Evolutionary conservation across 2,329 filamentous ascomycete species (phyloP).

Genomic region (Blastomyces emzantsi): DNA sequence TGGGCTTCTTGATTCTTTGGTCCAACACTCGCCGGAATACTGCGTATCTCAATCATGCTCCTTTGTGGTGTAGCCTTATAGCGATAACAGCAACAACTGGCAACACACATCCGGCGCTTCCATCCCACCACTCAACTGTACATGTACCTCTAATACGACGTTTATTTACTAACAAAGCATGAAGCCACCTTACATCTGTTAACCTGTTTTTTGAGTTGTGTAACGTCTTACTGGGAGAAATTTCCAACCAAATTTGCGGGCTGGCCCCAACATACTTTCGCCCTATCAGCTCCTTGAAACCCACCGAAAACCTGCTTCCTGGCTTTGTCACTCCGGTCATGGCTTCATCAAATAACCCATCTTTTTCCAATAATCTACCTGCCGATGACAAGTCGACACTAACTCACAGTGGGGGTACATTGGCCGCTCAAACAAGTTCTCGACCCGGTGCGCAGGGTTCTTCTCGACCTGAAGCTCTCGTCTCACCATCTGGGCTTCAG

Average conservation of each 20-base stretch:
- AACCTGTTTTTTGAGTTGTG: slow-evolving; percentile 3
- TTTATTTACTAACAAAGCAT: slow-evolving; percentile 6
- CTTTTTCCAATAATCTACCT: not conserved
- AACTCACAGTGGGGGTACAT: slow-evolving; percentile 2
- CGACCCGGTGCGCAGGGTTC: not conserved
- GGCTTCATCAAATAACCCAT: slow-evolving; percentile 1
- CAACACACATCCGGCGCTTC: not conserved
- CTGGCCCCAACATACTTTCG: slow-evolving; percentile 5
- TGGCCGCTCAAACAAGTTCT: slow-evolving; percentile 1
- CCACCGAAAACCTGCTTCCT: slow-evolving; percentile 1
- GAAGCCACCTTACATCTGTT: not conserved
- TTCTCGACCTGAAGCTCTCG: not conserved
- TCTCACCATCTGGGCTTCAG: slow-evolving; percentile 2
- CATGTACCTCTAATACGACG: not conserved
- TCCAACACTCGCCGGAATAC: not conserved
- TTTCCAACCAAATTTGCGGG: not conserved
- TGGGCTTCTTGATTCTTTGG: not conserved
- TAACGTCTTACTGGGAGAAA: not conserved
- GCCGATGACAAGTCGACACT: not conserved
- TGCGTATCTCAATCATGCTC: slow-evolving; percentile 4
- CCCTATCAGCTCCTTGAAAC: not conserved
- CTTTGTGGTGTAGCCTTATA: not conserved
- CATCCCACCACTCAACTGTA: not conserved
- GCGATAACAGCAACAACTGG: slow-evolving; percentile 1
- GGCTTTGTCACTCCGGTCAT: not conserved